Evolutionary conservation across 805 yeast species (phyloP), one percentile per base, ranked within the genome.

Genomic region (Yamadazyma scolyti): DNA sequence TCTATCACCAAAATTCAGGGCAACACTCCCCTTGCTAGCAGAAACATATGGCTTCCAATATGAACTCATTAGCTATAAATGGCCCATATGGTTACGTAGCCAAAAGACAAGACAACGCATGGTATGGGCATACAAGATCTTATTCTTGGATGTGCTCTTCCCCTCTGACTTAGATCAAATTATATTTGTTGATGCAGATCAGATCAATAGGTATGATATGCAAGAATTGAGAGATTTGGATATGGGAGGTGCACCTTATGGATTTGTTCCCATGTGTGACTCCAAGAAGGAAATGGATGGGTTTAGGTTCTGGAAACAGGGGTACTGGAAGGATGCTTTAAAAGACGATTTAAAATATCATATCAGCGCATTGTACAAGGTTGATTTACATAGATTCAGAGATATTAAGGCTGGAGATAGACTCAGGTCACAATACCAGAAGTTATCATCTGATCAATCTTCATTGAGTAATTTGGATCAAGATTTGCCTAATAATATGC

Each of bases 401-500:
- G 58, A 65, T 17, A 53, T 72, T 9, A 73, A 70, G 1, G 89
- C 87, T 2, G 97, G 97, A 12, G 95, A 90, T 54, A 53, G 66
- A 16, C 53, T 93, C 30, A 77, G 98, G 46, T 72, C 79, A 9
- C 96, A 87, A 42, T 90, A 93, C 56, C 96, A 89, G 50, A 68
- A 73, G 28, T 58, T 93, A 1, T 80, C 95, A 0, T 73, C 77
- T 1, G 96, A 88, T 52, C 82, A 93, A 1, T 67, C 60, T 14
- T 88, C 96, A 0, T 62, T 93, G 35, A 71, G 86, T 8, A 87
- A 86, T 47, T 68, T 89, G 37, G 97, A 88, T 51, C 97, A 90
- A 52, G 97, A 93, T 52, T 68, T 90, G 39, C 88, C 96, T n/a
- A 93, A 90, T 56, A 84, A 85, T 49, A 44, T 89, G 44, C 97